These are phyloP conservation scores for Synchytrium microbalum DNA, from an alignment of 371 early-diverging fungal genomes.

Conservation along the genomic window DNA sequence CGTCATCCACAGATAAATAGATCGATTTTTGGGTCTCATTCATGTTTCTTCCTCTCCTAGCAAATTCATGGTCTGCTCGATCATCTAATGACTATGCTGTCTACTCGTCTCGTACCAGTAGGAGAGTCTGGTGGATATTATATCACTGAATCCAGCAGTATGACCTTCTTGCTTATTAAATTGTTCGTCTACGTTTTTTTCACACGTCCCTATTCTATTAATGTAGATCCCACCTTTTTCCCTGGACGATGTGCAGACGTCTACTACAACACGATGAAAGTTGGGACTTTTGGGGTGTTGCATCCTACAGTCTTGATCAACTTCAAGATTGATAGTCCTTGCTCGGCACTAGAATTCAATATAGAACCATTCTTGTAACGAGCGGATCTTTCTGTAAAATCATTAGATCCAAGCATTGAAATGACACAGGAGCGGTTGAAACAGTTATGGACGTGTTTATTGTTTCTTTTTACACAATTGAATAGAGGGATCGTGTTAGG, in stretches of 20 bases:
- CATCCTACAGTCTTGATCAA: slow-evolving; percentile 85
- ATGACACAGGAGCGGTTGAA: too few relatives aligned
- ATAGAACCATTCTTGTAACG: slow-evolving; percentile 89
- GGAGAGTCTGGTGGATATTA: slow-evolving; percentile 62
- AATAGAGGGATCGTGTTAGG: not conserved
- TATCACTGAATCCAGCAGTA: slow-evolving; percentile 69
- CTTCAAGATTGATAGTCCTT: slow-evolving; percentile 81
- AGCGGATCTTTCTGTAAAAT: not conserved
- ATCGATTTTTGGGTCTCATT: slow-evolving; percentile 3
- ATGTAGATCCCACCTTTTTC: slow-evolving; percentile 75
- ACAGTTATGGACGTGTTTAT: too few relatives aligned
- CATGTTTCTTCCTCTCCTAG: not conserved
- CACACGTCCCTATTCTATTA: not conserved
- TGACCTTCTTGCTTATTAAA: slow-evolving; percentile 12
- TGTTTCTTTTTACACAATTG: too few relatives aligned
- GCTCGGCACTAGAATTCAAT: slow-evolving; percentile 87
- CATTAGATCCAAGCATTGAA: too few relatives aligned
- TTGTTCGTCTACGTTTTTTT: not conserved
- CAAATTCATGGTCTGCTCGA: slow-evolving; percentile 87
- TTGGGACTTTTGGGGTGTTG: slow-evolving; percentile 88
- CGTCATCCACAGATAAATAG: too few relatives aligned
- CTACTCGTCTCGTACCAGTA: slow-evolving; percentile 37
- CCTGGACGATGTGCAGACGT: slow-evolving; percentile 85
- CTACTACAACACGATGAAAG: slow-evolving; percentile 43
- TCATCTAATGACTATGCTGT: slow-evolving; percentile 78